Base-by-base conservation (phyloP, 2,329 filamentous ascomycete genomes). In the Cladosporium sp. region DNA sequence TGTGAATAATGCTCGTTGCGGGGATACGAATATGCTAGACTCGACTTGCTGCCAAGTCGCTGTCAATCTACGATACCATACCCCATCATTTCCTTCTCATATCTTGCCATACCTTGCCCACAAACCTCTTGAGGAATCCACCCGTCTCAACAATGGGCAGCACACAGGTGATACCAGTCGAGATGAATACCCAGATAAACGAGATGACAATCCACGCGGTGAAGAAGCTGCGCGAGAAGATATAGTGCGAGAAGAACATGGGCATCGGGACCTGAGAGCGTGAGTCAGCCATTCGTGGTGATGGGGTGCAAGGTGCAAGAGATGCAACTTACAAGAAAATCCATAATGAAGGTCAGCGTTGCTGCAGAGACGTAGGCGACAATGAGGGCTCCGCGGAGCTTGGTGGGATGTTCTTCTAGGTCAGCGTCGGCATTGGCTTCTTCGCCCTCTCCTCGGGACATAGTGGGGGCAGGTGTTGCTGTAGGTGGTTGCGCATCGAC, bases 61-160 rank as follows among this genome's bases (percentile, higher is more conserved):
- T 10, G 12, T 32, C 12, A 32, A 20, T 19, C 37, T 19, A 39
- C n/a, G n/a, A 3, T 19, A 5, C 7, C n/a, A 40, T 22, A 7
- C 5, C 19, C 5, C n/a, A 40, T 44, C 25, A 20, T 24, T 47
- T 48, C 48, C 40, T 34, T 20, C 32, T 35, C 32, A 58, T 19
- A 9, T 58, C 57, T 8, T 17, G 44, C 36, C 52, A 51, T 4
- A 62, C 56, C 24, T 62, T 44, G 2, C 36, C 40, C 36, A 9
- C 37, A 22, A 57, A 57, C 17, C 48, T 19, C 47, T 36, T 51
- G 13, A 57, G 19, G 13, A 74, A 74, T 0, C 59, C 62, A 17
- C 67, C 66, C n/a, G 74, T 74, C 68, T 77, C 74, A 67, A 72
- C 72, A 5, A 76, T 65, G 3, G 74, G 74, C 58, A 76, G 56